Conservation (phyloP, 202 grass and related monocot genomes). For the Eragrostis tef region DNA sequence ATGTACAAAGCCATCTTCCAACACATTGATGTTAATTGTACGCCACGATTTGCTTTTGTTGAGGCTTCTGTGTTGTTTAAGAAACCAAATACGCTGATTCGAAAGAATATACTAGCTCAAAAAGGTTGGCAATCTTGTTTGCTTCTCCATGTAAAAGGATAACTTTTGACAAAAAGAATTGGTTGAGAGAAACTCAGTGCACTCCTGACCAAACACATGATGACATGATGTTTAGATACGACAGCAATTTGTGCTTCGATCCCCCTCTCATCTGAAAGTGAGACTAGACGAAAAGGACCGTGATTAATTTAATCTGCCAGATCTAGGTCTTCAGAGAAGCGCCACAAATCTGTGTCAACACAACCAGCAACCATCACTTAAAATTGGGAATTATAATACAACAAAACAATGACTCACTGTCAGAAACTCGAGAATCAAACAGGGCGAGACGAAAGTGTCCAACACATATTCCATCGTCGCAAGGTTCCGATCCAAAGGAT, state of each 20-base stretch:
- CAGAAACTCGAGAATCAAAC: not conserved
- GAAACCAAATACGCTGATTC: not conserved
- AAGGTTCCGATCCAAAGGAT: constrained; percentile 12
- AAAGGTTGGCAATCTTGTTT: constrained; percentile 5
- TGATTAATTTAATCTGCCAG: not conserved
- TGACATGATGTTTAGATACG: not conserved
- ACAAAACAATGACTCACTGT: not conserved
- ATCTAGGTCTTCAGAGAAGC: not conserved
- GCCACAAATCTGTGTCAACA: not conserved
- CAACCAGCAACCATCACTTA: not conserved
- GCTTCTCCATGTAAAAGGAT: too few relatives aligned
- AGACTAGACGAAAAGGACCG: not conserved
- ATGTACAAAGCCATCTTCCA: not conserved
- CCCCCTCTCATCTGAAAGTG: not conserved
- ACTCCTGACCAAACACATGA: not conserved
- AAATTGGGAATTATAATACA: not conserved
- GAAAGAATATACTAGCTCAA: not conserved
- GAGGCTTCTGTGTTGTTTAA: not conserved
- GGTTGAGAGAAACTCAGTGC: not conserved
- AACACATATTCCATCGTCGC: not conserved
- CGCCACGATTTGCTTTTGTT: too few relatives aligned
- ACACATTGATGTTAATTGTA: not conserved
- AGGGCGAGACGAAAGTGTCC: not conserved
- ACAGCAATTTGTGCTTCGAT: not conserved
- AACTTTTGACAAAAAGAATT: not conserved